These are phyloP conservation scores for Phytopythium cucurbitacearum DNA, from an alignment of 352 stramenopile genomes.

Conservation along the genomic window DNA sequence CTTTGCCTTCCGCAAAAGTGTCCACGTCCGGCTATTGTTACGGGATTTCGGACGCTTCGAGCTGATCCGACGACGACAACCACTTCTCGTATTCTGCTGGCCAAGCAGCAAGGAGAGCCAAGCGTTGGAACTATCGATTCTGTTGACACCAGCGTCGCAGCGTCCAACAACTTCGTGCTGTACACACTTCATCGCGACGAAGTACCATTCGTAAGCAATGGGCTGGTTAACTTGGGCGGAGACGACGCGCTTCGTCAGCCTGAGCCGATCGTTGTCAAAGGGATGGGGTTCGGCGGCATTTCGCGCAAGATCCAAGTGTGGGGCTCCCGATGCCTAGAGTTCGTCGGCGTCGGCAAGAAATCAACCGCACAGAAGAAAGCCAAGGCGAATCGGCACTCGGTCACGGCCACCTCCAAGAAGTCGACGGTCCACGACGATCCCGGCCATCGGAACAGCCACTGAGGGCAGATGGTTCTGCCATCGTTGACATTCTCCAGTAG, in stretches of 20 bases:
- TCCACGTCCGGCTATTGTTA: constrained; percentile 31
- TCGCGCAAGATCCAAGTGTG: constrained; percentile 15
- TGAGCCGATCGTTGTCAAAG: constrained; percentile 48
- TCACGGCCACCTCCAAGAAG: constrained; percentile 1
- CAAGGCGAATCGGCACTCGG: not conserved
- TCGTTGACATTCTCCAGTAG: no score
- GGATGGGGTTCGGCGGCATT: constrained; percentile 38
- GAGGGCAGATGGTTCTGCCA: no score
- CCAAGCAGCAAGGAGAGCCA: constrained; percentile 13
- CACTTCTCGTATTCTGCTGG: constrained; percentile 27
- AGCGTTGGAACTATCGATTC: not conserved
- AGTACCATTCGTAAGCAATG: constrained; percentile 51
- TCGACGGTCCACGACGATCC: constrained; percentile 1
- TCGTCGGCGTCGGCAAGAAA: constrained; percentile 12
- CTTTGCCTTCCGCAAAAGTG: constrained; percentile 45
- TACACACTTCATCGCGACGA: constrained; percentile 68
- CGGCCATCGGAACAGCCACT: constrained; percentile 2
- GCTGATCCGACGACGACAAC: constrained; percentile 35
- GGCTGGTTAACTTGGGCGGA: constrained; percentile 27
- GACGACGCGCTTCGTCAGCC: constrained; percentile 18
- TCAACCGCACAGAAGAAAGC: not conserved
- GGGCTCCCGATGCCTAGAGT: constrained; percentile 17
- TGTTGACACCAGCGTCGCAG: constrained; percentile 1
- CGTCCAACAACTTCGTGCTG: constrained; percentile 21
- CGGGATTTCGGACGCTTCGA: constrained; percentile 37